A percentile compares a stretch with the other conserved stretches of the same genome.
Evolutionary conservation across 352 stramenopile genomes (phyloP).

Genomic region (Pythium coloratum): DNA sequence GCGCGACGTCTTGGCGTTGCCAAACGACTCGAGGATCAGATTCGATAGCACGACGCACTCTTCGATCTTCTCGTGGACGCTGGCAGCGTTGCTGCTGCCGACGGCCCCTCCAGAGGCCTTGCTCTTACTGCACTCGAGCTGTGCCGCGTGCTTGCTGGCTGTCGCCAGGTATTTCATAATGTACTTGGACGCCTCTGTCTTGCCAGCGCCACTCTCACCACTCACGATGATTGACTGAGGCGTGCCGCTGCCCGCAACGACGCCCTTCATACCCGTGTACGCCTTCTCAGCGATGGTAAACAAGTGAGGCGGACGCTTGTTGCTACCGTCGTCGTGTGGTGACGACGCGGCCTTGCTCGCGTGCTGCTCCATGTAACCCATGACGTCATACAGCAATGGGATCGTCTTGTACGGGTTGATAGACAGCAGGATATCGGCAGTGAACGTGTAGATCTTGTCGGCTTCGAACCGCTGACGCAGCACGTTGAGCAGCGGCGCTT

Average conservation of each 20-base stretch:
- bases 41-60: constrained; percentile 83
- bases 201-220: constrained; percentile 91
- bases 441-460: constrained; percentile 88
- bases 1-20: constrained; percentile 80
- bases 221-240: constrained; percentile 95
- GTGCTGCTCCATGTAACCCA: constrained; percentile 66
- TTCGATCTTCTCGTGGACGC: constrained; percentile 78
- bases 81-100: constrained; percentile 7
- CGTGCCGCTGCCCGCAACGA: constrained; percentile 44
- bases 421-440: constrained; percentile 78
- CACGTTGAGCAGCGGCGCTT: constrained; percentile 78
- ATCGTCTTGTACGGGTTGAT: constrained; percentile 89
- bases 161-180: constrained; percentile 88
- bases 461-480: constrained; percentile 76
- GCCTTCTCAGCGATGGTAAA: constrained; percentile 83
- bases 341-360: constrained; percentile 20
- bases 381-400: constrained; percentile 77
- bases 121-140: constrained; percentile 11
- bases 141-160: constrained; percentile 57
- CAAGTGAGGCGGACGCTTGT: constrained; percentile 58
- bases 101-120: constrained; percentile 18
- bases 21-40: constrained; percentile 83
- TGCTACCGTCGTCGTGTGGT: constrained; percentile 27
- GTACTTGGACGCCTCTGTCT: constrained; percentile 95
- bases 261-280: constrained; percentile 70